Conservation (phyloP, 495 filamentous ascomycete species). For the Sabuloglossum arenarium region DNA sequence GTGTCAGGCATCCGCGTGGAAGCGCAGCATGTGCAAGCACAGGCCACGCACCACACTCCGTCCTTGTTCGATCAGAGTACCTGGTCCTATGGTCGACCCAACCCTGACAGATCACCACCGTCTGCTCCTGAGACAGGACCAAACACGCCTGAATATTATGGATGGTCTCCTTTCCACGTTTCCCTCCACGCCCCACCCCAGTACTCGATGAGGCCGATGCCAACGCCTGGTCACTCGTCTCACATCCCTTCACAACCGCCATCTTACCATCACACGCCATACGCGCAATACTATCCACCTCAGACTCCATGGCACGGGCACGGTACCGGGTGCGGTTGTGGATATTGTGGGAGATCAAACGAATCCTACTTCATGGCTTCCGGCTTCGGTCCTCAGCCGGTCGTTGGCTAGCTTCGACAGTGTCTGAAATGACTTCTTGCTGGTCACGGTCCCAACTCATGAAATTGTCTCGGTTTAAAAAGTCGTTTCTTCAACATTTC, state of each 20-base stretch:
- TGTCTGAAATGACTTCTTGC: background rate
- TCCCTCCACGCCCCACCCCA: slow-evolving; percentile 20
- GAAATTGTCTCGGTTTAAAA: background rate
- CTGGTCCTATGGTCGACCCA: slow-evolving; percentile 30
- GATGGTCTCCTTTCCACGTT: background rate
- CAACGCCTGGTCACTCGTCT: slow-evolving; percentile 18
- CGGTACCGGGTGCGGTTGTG: slow-evolving; percentile 46
- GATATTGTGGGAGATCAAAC: slow-evolving; percentile 40
- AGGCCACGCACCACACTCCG: background rate
- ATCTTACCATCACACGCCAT: slow-evolving; percentile 29
- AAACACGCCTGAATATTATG: slow-evolving; percentile 30
- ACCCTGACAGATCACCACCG: slow-evolving; percentile 42
- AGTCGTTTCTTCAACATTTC: background rate
- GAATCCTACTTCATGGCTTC: slow-evolving; percentile 43
- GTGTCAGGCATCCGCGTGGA: slow-evolving; percentile 28
- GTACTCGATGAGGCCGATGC: slow-evolving; percentile 22
- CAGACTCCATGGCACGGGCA: slow-evolving; percentile 33
- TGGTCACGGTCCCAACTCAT: background rate
- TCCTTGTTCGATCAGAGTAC: slow-evolving; percentile 8
- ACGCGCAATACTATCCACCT: background rate
- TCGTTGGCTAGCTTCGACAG: slow-evolving; percentile 28
- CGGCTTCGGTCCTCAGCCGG: slow-evolving; percentile 40
- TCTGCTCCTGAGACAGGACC: slow-evolving; percentile 48
- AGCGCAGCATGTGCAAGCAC: slow-evolving; percentile 16
- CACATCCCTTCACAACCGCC: slow-evolving; percentile 32